These are phyloP conservation scores for Herpetospermum pedunculosum DNA, from an alignment of 306 rosid species.

Conservation along the genomic window DNA sequence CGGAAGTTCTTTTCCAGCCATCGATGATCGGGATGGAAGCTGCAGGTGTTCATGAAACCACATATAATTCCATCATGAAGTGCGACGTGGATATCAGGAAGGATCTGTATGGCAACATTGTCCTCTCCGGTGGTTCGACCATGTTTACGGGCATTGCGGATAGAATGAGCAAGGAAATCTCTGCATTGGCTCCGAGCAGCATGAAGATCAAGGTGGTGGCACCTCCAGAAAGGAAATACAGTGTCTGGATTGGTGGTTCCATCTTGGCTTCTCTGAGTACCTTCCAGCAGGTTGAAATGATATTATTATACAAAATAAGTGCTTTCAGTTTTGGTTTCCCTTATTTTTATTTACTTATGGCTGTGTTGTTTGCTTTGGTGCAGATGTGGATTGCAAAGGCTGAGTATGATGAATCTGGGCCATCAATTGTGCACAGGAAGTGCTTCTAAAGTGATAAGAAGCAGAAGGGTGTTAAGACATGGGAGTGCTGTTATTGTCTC, in stretches of 20 bases:
- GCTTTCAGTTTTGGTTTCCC: background rate
- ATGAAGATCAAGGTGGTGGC: slow-evolving; percentile 99
- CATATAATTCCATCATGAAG: slow-evolving; percentile 98
- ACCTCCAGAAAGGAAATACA: slow-evolving; percentile 97
- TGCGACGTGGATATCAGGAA: slow-evolving; percentile 98
- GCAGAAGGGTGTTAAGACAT: slow-evolving; percentile 4
- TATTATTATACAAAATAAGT: background rate
- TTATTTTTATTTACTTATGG: background rate
- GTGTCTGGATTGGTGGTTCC: slow-evolving; percentile 99
- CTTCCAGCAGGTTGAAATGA: slow-evolving; percentile 97
- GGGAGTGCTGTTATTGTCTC: slow-evolving; percentile 16
- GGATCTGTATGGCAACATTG: slow-evolving; percentile 93
- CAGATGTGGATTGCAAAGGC: slow-evolving; percentile 99
- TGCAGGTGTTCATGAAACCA: slow-evolving; percentile 94
- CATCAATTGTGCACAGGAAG: slow-evolving; percentile 94
- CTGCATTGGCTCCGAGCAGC: slow-evolving; percentile 96
- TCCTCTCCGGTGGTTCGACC: slow-evolving; percentile 96
- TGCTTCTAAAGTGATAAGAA: slow-evolving; percentile 49
- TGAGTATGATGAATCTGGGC: slow-evolving; percentile 92
- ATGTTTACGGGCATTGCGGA: slow-evolving; percentile 97
- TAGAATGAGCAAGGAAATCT: slow-evolving; percentile 94
- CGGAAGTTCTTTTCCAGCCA: slow-evolving; percentile 93
- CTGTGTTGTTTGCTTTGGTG: slow-evolving; percentile 1
- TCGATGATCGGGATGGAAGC: slow-evolving; percentile 97
- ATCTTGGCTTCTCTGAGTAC: slow-evolving; percentile 99